These are phyloP conservation scores for Hevea brasiliensis DNA, from an alignment of 345 rosid genomes.

Conservation along the genomic window DNA sequence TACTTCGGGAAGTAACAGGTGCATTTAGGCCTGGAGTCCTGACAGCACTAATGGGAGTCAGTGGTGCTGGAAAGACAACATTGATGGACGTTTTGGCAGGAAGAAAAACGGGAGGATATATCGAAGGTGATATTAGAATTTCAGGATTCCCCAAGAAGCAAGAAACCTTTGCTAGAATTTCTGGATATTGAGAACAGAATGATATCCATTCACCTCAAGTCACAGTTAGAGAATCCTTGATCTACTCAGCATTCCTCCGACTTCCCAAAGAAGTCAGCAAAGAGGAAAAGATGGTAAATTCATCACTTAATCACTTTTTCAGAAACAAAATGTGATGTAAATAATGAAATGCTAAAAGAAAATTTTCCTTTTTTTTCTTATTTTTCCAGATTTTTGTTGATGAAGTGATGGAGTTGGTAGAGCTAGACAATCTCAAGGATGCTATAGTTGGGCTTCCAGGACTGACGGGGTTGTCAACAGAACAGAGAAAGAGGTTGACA, in stretches of 20 bases:
- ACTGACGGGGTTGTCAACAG: slow-evolving; percentile 74
- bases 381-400: slow-evolving; percentile 56
- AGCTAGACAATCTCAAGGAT: slow-evolving; percentile 56
- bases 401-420: slow-evolving; percentile 68
- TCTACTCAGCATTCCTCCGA: slow-evolving; percentile 45
- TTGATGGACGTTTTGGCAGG: slow-evolving; percentile 70
- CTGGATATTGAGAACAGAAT: slow-evolving; percentile 61
- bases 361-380: neutral
- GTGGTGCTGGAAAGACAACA: slow-evolving; percentile 80
- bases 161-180: slow-evolving; percentile 58
- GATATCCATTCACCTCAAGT: slow-evolving; percentile 65
- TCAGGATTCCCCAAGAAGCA: slow-evolving; percentile 58
- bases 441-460: slow-evolving; percentile 71
- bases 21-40: slow-evolving; percentile 67
- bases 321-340: neutral
- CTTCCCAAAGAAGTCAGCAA: slow-evolving; percentile 27
- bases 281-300: slow-evolving; percentile 21
- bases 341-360: neutral
- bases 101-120: slow-evolving; percentile 51
- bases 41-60: slow-evolving; percentile 66
- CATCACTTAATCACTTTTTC: neutral
- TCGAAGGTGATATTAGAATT: slow-evolving; percentile 51
- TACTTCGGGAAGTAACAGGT: slow-evolving; percentile 50
- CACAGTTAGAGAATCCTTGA: slow-evolving; percentile 53
- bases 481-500: slow-evolving; percentile 80